Evolutionary conservation across 768 basidiomycete genomes (phyloP).

Genomic region (Mycena olivaceomarginata): DNA sequence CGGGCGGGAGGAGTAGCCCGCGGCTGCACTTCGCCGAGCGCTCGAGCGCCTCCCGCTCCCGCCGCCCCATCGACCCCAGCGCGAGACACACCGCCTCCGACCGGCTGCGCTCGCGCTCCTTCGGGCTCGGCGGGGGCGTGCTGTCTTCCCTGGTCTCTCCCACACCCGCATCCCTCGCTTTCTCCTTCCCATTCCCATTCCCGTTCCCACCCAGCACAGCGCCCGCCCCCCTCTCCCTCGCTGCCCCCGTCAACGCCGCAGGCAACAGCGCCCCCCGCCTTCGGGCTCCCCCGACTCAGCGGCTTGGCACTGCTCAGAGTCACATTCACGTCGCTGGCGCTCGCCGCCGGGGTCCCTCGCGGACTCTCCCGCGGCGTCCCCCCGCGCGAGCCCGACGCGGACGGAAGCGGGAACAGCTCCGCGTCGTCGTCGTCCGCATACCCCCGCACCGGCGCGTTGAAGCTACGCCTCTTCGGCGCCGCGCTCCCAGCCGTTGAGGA

Average conservation of each 20-base stretch:
- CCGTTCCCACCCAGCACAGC: neutral
- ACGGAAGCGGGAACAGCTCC: slow-evolving; percentile 42
- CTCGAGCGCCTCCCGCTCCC: slow-evolving; percentile 36
- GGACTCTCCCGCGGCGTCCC: slow-evolving; percentile 23
- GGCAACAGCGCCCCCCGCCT: slow-evolving; percentile 22
- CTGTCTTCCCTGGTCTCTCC: neutral
- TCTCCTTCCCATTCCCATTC: too few species aligned
- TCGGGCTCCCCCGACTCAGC: neutral
- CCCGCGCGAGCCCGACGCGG: slow-evolving; percentile 12
- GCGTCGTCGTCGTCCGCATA: slow-evolving; percentile 44
- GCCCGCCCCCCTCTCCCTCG: slow-evolving; percentile 8
- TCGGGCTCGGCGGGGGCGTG: neutral
- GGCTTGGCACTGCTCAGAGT: too few species aligned
- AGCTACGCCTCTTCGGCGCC: neutral
- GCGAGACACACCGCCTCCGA: slow-evolving; percentile 43
- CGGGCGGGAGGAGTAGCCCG: slow-evolving; percentile 38
- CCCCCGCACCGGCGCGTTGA: slow-evolving; percentile 9
- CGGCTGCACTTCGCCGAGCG: slow-evolving; percentile 28
- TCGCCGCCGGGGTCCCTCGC: slow-evolving; percentile 27
- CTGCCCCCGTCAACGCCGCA: slow-evolving; percentile 22
- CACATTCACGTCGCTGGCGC: slow-evolving; percentile 28
- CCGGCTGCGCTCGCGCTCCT: slow-evolving; percentile 30
- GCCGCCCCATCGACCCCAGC: slow-evolving; percentile 35
- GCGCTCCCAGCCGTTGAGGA: neutral
- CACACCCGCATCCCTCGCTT: too few species aligned